These are phyloP conservation scores for Fusarium tjaetaba DNA, from an alignment of 2,329 filamentous ascomycete genomes.

Conservation along the genomic window DNA sequence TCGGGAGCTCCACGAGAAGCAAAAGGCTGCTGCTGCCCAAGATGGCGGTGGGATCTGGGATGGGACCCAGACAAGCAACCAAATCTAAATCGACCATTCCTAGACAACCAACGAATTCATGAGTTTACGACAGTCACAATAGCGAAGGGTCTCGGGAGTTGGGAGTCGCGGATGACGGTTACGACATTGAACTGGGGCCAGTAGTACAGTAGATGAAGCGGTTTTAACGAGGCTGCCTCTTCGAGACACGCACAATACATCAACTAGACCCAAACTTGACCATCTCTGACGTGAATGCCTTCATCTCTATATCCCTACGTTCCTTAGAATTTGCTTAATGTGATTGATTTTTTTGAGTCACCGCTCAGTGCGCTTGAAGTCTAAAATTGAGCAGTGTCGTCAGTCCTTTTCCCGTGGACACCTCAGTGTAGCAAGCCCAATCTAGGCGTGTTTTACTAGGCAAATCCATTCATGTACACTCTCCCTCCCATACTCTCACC, in stretches of 20 bases:
- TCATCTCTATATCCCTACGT: neutral
- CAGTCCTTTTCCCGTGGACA: neutral
- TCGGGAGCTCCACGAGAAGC: accelerated
- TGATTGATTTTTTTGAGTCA: accelerated
- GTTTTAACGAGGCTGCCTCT: neutral
- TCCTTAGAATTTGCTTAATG: accelerated
- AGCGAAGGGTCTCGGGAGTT: too few species aligned
- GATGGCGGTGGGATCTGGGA: neutral
- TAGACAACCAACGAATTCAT: too few species aligned
- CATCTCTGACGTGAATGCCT: constrained; percentile 5
- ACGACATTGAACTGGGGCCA: too few species aligned
- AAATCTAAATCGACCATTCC: too few species aligned
- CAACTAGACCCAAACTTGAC: constrained; percentile 4
- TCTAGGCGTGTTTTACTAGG: neutral
- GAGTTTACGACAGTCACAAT: too few species aligned
- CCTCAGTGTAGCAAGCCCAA: neutral
- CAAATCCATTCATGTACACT: neutral
- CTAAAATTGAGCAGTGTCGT: neutral
- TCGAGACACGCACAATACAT: neutral
- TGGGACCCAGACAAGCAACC: too few species aligned
- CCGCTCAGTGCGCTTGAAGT: neutral
- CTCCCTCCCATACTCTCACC: neutral
- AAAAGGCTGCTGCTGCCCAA: accelerated
- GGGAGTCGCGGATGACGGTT: too few species aligned
- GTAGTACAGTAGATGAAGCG: neutral